Evolutionary conservation across 495 filamentous ascomycete species (phyloP).

Genomic region (Penicillium pancosmium): DNA sequence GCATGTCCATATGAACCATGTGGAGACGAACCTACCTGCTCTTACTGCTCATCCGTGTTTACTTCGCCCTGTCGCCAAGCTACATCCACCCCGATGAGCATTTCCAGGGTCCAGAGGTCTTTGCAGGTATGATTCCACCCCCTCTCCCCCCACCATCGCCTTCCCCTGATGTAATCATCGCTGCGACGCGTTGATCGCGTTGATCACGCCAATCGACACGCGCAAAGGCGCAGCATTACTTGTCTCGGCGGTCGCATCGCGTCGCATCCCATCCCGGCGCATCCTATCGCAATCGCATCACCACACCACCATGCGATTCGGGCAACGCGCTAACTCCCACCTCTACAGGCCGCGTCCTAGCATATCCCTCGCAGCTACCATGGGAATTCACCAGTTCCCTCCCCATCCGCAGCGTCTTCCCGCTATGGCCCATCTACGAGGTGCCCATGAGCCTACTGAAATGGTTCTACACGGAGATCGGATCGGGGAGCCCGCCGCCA

Average conservation of each 20-base stretch:
- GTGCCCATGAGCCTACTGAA: slow-evolving; percentile 87
- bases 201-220: slow-evolving; percentile 10
- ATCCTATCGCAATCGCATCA: not conserved
- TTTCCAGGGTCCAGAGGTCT: slow-evolving; percentile 96
- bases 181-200: slow-evolving; percentile 8
- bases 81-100: slow-evolving; percentile 98
- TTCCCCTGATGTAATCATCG: not conserved
- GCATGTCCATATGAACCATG: slow-evolving; percentile 57
- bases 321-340: not conserved
- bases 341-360: slow-evolving; percentile 77
- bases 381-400: slow-evolving; percentile 91
- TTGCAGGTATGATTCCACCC: slow-evolving; percentile 70
- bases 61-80: slow-evolving; percentile 91
- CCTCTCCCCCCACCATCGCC: no score
- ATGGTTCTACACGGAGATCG: slow-evolving; percentile 76
- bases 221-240: not conserved
- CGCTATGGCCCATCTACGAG: slow-evolving; percentile 92
- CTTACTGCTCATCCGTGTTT: slow-evolving; percentile 82
- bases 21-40: slow-evolving; percentile 90
- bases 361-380: slow-evolving; percentile 79
- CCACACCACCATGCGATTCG: not conserved
- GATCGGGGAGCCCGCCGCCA: slow-evolving; percentile 57
- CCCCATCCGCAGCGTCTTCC: slow-evolving; percentile 93
- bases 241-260: not conserved
- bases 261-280: not conserved